Percentiles rank a stretch among this genome's conserved stretches.
These are phyloP conservation scores for Leptographium flavum DNA, from an alignment of 2,329 filamentous ascomycete genomes.

Conservation along the genomic window DNA sequence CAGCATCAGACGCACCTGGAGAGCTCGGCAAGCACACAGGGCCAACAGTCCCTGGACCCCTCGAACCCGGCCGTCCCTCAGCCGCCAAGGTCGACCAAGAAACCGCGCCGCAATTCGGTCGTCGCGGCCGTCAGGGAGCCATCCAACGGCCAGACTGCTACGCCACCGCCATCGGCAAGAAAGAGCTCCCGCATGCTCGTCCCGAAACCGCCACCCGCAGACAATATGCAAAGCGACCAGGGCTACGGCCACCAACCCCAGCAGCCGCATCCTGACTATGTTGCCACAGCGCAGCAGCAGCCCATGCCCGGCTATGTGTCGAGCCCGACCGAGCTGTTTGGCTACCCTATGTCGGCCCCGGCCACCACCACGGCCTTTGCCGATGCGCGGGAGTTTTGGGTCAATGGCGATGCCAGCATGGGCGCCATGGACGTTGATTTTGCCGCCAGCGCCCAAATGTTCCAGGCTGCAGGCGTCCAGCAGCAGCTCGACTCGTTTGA, in stretches of 20 bases:
- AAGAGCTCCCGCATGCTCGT: constrained; percentile 42
- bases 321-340: constrained; percentile 40
- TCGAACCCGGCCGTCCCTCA: constrained; percentile 13
- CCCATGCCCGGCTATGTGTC: constrained; percentile 32
- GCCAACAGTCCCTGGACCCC: not conserved
- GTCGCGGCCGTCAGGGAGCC: constrained; percentile 8
- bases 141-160: constrained; percentile 36
- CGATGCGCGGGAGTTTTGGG: constrained; percentile 37
- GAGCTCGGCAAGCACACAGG: constrained; percentile 1
- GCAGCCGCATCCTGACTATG: constrained; percentile 18
- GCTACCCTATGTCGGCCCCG: constrained; percentile 45
- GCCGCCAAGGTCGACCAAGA: constrained; percentile 25
- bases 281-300: constrained; percentile 32
- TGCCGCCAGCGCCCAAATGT: constrained; percentile 27
- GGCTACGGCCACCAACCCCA: constrained; percentile 32
- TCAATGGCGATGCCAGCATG: constrained; percentile 28
- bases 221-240: constrained; percentile 44
- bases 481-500: constrained; percentile 38
- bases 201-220: constrained; percentile 26
- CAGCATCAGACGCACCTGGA: not conserved
- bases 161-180: constrained; percentile 43
- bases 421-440: constrained; percentile 47
- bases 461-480: constrained; percentile 29
- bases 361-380: constrained; percentile 30
- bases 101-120: constrained; percentile 26